Percentiles rank a stretch among this genome's conserved stretches.
These are phyloP conservation scores for Backusella morwellensis DNA, from an alignment of 192 early-diverging fungal genomes.

Conservation along the genomic window DNA sequence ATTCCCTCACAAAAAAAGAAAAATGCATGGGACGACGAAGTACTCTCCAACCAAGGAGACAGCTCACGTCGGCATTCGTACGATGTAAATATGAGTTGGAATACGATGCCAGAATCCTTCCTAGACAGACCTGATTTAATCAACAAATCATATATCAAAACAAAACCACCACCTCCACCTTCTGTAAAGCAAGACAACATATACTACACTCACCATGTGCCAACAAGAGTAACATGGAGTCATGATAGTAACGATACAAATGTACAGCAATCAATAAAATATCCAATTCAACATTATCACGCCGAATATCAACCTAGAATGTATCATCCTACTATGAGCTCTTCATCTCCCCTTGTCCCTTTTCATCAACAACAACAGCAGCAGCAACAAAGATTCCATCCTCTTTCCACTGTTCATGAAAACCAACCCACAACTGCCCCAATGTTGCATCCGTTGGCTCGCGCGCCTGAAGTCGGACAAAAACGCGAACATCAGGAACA, in stretches of 20 bases:
- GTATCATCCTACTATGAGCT: constrained; percentile 11
- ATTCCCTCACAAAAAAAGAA: constrained; percentile 7
- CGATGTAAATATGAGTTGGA: constrained; percentile 29
- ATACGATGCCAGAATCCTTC: constrained; percentile 17
- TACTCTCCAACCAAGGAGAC: constrained; percentile 12
- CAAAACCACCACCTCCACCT: background rate
- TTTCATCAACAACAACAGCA: background rate
- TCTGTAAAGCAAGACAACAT: constrained; percentile 5
- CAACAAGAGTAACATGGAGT: constrained; percentile 12
- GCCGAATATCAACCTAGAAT: constrained; percentile 8
- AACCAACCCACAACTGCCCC: background rate
- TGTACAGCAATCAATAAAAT: constrained; percentile 12
- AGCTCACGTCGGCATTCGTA: constrained; percentile 29
- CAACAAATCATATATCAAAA: constrained; percentile 5
- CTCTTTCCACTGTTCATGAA: constrained; percentile 1
- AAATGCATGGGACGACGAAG: constrained; percentile 2
- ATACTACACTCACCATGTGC: background rate
- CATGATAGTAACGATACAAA: constrained; percentile 6
- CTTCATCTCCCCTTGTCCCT: background rate
- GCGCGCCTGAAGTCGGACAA: constrained; percentile 1
- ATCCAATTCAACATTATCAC: constrained; percentile 5
- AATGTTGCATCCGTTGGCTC: constrained; percentile 23
- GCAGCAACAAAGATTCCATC: background rate
- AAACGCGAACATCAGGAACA: constrained; percentile 17
- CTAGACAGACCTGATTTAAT: constrained; percentile 10